phyloP scores from a whole-genome alignment of 163 green algal genomes.

The Prototheca wickerhamii region DNA sequence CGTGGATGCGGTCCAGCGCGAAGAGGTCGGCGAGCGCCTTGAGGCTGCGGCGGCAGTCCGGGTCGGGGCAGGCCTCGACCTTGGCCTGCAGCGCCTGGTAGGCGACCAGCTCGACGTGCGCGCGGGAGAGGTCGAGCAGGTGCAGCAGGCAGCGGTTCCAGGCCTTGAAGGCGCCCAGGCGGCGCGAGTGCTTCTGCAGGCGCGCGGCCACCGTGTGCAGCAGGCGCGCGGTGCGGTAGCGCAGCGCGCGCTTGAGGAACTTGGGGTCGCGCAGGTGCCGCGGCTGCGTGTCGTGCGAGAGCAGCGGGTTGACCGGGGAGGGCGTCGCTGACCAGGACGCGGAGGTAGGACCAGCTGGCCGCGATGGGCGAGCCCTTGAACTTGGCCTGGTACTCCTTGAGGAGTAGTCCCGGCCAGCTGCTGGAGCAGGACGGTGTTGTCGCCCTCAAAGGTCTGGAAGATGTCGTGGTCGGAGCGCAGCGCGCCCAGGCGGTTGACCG shows the following conservation, averaged over 20 bases:
- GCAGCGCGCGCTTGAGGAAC: conserved; percentile 58
- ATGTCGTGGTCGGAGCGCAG: conserved; percentile 80
- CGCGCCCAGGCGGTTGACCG: conserved; percentile 70
- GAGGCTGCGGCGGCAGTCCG: conserved; percentile 51
- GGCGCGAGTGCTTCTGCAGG: conserved; percentile 71
- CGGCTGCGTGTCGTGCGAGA: conserved; percentile 67
- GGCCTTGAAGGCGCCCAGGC: conserved; percentile 64
- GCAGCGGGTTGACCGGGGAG: conserved; percentile 80
- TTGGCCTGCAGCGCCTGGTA: conserved; percentile 27
- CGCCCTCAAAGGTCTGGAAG: conserved; percentile 80
- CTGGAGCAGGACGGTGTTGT: conserved; percentile 24
- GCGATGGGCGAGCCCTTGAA: conserved; percentile 65
- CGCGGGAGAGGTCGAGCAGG: conserved; percentile 63
- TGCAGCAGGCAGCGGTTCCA: conserved; percentile 88
- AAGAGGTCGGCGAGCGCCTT: conserved; percentile 70
- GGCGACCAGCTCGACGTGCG: conserved; percentile 47
- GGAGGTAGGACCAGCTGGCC: conserved; percentile 55
- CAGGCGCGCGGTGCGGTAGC: conserved; percentile 66
- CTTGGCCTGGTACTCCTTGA: conserved; percentile 77
- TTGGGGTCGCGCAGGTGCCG: conserved; percentile 71
- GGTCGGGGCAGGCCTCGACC: conserved; percentile 47
- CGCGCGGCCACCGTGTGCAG: conserved; percentile 76
- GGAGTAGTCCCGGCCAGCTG: conserved; percentile 73
- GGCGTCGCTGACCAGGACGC: conserved; percentile 37
- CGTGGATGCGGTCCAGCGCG: conserved; percentile 58